These are phyloP conservation scores for Lavandula angustifolia DNA, from an alignment of 257 asterid species.

Conservation along the genomic window DNA sequence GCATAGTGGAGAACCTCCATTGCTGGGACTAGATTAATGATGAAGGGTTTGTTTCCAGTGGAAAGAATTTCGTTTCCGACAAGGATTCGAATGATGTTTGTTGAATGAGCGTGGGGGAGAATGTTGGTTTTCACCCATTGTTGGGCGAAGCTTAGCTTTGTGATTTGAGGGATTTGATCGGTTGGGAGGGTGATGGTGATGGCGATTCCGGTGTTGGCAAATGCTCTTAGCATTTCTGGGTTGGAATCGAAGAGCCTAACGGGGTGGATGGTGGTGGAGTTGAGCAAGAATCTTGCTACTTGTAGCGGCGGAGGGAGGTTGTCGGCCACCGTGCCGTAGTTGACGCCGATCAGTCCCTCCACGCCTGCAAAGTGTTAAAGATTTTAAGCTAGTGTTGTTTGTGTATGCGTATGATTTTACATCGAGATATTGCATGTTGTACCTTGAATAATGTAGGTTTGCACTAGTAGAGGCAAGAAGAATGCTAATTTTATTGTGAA, in stretches of 20 bases:
- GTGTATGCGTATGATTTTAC: background rate
- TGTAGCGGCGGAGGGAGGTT: conserved; percentile 61
- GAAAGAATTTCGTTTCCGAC: conserved; percentile 68
- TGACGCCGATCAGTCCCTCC: conserved; percentile 46
- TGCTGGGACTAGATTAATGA: conserved; percentile 59
- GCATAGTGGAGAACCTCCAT: conserved; percentile 62
- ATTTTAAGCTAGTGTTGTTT: background rate
- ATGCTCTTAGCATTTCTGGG: conserved; percentile 56
- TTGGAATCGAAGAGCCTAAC: conserved; percentile 61
- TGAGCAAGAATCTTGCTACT: conserved; percentile 54
- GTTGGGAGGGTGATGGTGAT: conserved; percentile 52
- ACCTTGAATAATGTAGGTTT: conserved; percentile 40
- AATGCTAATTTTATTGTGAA: conserved; percentile 2
- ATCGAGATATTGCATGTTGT: background rate
- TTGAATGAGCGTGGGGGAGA: conserved; percentile 44
- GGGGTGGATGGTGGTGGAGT: conserved; percentile 54
- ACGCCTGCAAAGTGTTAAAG: conserved; percentile 39
- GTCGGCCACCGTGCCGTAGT: conserved; percentile 43
- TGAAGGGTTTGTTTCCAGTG: conserved; percentile 46
- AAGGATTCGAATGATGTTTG: conserved; percentile 59
- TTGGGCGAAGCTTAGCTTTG: conserved; percentile 42
- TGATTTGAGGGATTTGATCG: conserved; percentile 50
- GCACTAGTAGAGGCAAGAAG: conserved; percentile 31
- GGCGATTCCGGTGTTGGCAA: conserved; percentile 56
- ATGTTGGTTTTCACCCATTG: conserved; percentile 54